Evolutionary conservation across 2,329 filamentous ascomycete genomes (phyloP).

Genomic region (Fusarium protoensiforme): DNA sequence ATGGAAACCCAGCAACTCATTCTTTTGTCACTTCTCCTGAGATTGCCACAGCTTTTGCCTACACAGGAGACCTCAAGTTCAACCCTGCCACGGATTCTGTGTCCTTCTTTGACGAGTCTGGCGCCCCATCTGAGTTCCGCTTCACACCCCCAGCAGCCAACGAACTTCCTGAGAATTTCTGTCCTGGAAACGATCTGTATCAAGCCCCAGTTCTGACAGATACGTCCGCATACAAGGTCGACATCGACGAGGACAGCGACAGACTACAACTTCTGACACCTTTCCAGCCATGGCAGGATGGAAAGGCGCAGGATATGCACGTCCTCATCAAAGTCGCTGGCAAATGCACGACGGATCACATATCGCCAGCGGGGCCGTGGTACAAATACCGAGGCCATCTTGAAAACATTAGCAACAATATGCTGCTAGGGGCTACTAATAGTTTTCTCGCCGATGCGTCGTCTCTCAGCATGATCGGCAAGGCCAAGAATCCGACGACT

Average conservation of each 20-base stretch:
- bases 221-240: slow-evolving; percentile 33
- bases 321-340: slow-evolving; percentile 50
- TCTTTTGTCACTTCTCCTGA: slow-evolving; percentile 47
- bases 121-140: background rate
- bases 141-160: background rate
- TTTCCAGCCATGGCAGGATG: slow-evolving; percentile 39
- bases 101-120: background rate
- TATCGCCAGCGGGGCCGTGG: slow-evolving; percentile 52
- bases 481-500: background rate
- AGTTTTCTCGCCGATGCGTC: slow-evolving; percentile 16
- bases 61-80: background rate
- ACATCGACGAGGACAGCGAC: slow-evolving; percentile 43
- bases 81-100: background rate
- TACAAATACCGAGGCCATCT: slow-evolving; percentile 53
- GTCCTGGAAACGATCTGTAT: slow-evolving; percentile 36
- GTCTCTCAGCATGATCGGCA: background rate
- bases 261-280: slow-evolving; percentile 45
- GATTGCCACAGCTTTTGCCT: background rate
- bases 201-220: slow-evolving; percentile 36
- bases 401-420: slow-evolving; percentile 52
- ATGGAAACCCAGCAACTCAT: slow-evolving; percentile 56
- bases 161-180: background rate
- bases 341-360: slow-evolving; percentile 54
- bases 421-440: slow-evolving; percentile 49
- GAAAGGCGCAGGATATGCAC: slow-evolving; percentile 24